These are phyloP conservation scores for Saccharomycopsis fermentans DNA, from an alignment of 805 yeast species.

Conservation along the genomic window DNA sequence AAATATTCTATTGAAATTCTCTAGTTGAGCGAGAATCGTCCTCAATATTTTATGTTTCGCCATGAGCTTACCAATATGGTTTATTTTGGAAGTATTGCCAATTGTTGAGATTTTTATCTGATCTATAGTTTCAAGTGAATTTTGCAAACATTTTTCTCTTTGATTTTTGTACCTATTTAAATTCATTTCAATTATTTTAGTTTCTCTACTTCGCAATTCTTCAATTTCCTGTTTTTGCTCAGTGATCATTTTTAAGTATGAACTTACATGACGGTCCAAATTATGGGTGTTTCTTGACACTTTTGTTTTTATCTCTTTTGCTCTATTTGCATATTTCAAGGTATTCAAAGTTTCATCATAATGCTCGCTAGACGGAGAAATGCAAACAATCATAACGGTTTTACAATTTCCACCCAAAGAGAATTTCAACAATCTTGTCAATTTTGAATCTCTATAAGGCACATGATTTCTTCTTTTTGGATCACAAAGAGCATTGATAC, in stretches of 20 bases:
- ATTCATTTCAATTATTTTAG: slow-evolving; percentile 30
- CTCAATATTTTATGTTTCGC: slow-evolving; percentile 33
- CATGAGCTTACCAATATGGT: slow-evolving; percentile 28
- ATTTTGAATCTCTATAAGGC: slow-evolving; percentile 85
- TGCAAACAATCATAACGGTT: slow-evolving; percentile 93
- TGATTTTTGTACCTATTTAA: slow-evolving; percentile 27
- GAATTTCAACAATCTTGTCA: slow-evolving; percentile 77
- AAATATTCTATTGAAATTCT: slow-evolving; percentile 18
- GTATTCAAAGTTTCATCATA: slow-evolving; percentile 92
- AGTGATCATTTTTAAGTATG: slow-evolving; percentile 73
- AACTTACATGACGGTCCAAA: slow-evolving; percentile 74
- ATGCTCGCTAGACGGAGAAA: slow-evolving; percentile 77
- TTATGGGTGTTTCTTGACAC: slow-evolving; percentile 62
- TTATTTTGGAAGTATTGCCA: slow-evolving; percentile 23
- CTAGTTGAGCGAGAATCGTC: slow-evolving; percentile 34
- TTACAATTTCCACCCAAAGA: slow-evolving; percentile 91
- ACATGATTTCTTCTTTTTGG: slow-evolving; percentile 58
- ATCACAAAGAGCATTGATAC: slow-evolving; percentile 85
- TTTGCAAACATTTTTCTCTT: slow-evolving; percentile 31
- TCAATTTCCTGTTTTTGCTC: slow-evolving; percentile 71
- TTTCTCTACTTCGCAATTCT: slow-evolving; percentile 49
- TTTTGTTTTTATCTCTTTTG: slow-evolving; percentile 82
- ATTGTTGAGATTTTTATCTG: slow-evolving; percentile 27
- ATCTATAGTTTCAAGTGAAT: slow-evolving; percentile 34
- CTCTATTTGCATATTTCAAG: slow-evolving; percentile 82